Evolutionary conservation across 208 protist species (phyloP).

Genomic region (Naegleria fowleri): DNA sequence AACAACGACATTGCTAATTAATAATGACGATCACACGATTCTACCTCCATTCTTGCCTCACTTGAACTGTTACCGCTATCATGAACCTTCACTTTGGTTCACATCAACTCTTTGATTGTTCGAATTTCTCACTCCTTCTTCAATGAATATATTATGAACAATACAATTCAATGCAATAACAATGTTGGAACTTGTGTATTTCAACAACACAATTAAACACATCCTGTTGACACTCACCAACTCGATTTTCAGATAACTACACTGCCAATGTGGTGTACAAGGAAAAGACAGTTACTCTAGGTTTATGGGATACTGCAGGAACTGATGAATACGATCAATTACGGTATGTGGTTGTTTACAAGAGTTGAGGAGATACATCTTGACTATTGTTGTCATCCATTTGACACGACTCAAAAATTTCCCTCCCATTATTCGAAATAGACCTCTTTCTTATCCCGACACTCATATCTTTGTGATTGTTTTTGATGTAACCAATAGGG

Average conservation of each 20-base stretch:
- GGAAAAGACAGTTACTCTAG: slow-evolving; percentile 51
- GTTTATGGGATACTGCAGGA: slow-evolving; percentile 63
- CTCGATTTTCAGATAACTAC: slow-evolving; percentile 57
- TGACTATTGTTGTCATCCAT: too few relatives aligned
- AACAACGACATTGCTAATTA: too few relatives aligned
- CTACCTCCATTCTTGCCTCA: too few relatives aligned
- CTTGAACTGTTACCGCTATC: too few relatives aligned
- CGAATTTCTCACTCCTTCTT: too few relatives aligned
- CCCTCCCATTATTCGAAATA: slow-evolving; percentile 30
- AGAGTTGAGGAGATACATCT: too few relatives aligned
- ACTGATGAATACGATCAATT: slow-evolving; percentile 86
- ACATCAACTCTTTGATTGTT: too few relatives aligned
- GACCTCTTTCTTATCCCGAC: slow-evolving; percentile 65
- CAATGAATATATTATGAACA: too few relatives aligned
- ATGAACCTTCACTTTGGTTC: too few relatives aligned
- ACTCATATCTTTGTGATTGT: slow-evolving; percentile 72
- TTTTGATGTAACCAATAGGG: slow-evolving; percentile 56
- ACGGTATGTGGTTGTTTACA: too few relatives aligned
- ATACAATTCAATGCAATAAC: neutral
- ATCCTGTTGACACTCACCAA: neutral
- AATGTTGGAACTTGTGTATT: neutral
- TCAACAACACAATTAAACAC: neutral
- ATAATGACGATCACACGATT: too few relatives aligned
- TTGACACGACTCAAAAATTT: neutral
- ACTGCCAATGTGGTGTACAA: slow-evolving; percentile 67